Conservation (phyloP, 164 flowering plant genomes). For the Tetrastigma voinierianum region DNA sequence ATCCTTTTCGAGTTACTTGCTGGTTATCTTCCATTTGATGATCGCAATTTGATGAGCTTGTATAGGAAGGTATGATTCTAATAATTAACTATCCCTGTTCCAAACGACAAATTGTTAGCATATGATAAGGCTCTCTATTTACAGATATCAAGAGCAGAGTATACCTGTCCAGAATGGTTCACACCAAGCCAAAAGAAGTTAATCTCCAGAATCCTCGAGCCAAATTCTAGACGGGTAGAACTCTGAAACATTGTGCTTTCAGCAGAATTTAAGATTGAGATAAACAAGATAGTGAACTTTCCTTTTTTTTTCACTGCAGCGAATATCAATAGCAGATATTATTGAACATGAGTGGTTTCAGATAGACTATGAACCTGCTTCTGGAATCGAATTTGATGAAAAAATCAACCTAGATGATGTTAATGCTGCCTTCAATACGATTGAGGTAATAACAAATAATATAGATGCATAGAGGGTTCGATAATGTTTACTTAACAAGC, state of each 20-base stretch:
- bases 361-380: constrained; percentile 42
- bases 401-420: constrained; percentile 42
- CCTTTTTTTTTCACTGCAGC: constrained; percentile 26
- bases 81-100: background rate
- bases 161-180: constrained; percentile 59
- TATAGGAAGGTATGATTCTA: constrained; percentile 52
- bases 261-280: background rate
- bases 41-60: constrained; percentile 45
- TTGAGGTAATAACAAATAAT: constrained; percentile 33
- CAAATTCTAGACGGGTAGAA: constrained; percentile 49
- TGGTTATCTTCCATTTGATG: constrained; percentile 72
- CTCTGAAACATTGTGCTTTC: background rate
- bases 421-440: constrained; percentile 40
- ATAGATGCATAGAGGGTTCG: background rate
- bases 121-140: constrained; percentile 13
- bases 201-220: constrained; percentile 54
- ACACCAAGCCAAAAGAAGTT: constrained; percentile 46
- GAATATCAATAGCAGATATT: constrained; percentile 61
- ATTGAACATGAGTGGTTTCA: constrained; percentile 65
- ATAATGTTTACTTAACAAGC: background rate
- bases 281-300: constrained; percentile 5
- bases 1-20: constrained; percentile 67
- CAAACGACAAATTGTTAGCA: background rate
- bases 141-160: constrained; percentile 65
- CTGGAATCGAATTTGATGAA: constrained; percentile 27